Evolutionary conservation across 108 stramenopile genomes (phyloP).

Genomic region (Fistulifera solaris): DNA sequence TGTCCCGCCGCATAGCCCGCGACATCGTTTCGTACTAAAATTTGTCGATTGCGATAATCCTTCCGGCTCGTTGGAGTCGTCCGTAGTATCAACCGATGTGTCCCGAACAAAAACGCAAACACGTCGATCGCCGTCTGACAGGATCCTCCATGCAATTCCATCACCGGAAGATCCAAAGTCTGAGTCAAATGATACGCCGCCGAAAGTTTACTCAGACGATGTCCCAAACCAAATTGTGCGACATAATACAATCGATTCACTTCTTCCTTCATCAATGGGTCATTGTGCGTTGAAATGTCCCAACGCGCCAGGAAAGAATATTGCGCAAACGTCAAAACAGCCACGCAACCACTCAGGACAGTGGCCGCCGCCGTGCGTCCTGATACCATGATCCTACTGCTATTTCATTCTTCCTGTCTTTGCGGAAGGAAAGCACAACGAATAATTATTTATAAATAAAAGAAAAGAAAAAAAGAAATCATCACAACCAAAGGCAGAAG

Average conservation of each 20-base stretch:
- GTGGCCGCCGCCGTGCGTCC: too few species aligned
- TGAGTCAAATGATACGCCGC: conserved; percentile 24
- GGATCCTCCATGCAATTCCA: conserved; percentile 26
- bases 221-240: conserved; percentile 33
- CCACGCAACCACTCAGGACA: too few species aligned
- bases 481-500: too few species aligned
- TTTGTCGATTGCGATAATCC: conserved; percentile 7
- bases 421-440: too few species aligned
- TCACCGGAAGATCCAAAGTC: conserved; percentile 11
- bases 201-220: conserved; percentile 22
- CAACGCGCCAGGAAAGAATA: too few species aligned
- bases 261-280: too few species aligned
- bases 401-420: too few species aligned
- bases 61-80: background rate
- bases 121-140: conserved; percentile 11
- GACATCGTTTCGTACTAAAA: conserved; percentile 40
- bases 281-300: too few species aligned
- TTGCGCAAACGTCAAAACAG: too few species aligned
- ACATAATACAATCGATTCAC: conserved; percentile 2
- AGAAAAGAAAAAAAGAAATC: too few species aligned
- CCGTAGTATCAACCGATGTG: background rate
- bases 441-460: too few species aligned
- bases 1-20: conserved; percentile 36
- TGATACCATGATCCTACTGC: too few species aligned
- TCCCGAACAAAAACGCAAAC: conserved; percentile 30